These are phyloP conservation scores for Yarrowia keelungensis DNA, from an alignment of 805 yeast species.

Conservation along the genomic window DNA sequence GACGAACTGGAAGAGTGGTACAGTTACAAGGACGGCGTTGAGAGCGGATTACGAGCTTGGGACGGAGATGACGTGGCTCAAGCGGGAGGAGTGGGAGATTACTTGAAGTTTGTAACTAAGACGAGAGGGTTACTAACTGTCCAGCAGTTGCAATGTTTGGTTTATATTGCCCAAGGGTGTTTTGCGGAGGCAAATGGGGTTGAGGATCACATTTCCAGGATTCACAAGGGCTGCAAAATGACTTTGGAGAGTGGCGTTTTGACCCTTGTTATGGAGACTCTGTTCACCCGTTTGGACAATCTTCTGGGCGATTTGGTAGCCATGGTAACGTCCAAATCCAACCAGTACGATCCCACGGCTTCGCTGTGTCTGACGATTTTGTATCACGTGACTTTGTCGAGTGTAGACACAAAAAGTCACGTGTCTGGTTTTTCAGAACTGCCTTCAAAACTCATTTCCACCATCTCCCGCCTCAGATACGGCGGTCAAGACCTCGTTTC, in stretches of 20 bases:
- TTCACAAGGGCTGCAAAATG: background rate
- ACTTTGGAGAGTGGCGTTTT: background rate
- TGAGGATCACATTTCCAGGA: background rate
- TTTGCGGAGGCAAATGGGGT: slow-evolving; percentile 3
- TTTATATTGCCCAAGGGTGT: slow-evolving; percentile 14
- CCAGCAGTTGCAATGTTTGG: background rate
- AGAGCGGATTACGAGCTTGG: slow-evolving; percentile 6
- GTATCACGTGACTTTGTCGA: slow-evolving; percentile 1
- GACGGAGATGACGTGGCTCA: slow-evolving; percentile 28
- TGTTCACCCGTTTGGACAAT: background rate
- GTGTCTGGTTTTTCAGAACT: background rate
- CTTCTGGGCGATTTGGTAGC: slow-evolving; percentile 14
- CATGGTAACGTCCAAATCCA: background rate
- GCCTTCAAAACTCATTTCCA: slow-evolving; percentile 1
- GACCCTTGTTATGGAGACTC: background rate
- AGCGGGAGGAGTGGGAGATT: background rate
- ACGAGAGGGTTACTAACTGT: background rate
- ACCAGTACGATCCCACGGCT: background rate
- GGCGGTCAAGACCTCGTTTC: slow-evolving; percentile 45
- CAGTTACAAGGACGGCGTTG: slow-evolving; percentile 41
- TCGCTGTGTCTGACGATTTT: background rate
- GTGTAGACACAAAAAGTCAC: background rate
- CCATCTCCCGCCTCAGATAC: slow-evolving; percentile 11
- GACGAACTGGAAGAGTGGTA: slow-evolving; percentile 61
- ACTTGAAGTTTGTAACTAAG: background rate